Evolutionary conservation across 257 asterid genomes (phyloP).

Genomic region (Ilex aquifolium): DNA sequence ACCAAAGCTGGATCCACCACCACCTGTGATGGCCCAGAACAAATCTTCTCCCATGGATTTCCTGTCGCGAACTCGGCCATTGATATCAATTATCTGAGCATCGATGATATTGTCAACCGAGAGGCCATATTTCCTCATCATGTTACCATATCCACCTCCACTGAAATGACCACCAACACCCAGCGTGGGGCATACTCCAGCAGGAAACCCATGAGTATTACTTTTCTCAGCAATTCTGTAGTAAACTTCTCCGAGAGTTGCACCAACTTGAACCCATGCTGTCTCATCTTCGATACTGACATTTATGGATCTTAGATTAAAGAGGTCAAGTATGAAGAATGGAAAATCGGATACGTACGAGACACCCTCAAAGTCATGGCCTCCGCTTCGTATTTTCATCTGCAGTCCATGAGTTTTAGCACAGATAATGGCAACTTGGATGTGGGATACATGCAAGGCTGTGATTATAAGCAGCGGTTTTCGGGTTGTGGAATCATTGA

Average conservation of each 20-base stretch:
- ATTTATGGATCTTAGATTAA: constrained; percentile 33
- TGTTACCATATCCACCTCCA: constrained; percentile 51
- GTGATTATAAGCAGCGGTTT: constrained; percentile 17
- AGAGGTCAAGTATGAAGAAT: constrained; percentile 48
- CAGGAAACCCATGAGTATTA: constrained; percentile 33
- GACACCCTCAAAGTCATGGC: constrained; percentile 20
- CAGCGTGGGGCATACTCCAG: constrained; percentile 50
- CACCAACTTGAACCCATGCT: constrained; percentile 45
- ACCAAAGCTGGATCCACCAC: constrained; percentile 48
- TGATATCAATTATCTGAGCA: constrained; percentile 36
- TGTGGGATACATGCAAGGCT: constrained; percentile 13
- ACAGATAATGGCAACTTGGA: constrained; percentile 14
- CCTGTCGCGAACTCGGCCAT: constrained; percentile 36
- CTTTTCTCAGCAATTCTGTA: constrained; percentile 37
- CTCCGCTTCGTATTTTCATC: constrained; percentile 16
- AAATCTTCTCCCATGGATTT: constrained; percentile 52
- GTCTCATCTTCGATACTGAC: constrained; percentile 27
- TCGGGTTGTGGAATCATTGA: constrained; percentile 12
- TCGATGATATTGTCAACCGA: constrained; percentile 42
- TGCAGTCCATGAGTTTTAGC: constrained; percentile 4
- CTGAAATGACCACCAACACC: constrained; percentile 59
- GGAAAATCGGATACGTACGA: constrained; percentile 30
- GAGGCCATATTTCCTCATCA: constrained; percentile 55
- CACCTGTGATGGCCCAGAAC: constrained; percentile 58
- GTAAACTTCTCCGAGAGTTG: constrained; percentile 43